Base-by-base conservation (phyloP, 495 filamentous ascomycete species). In the Penicillium verhagenii region DNA sequence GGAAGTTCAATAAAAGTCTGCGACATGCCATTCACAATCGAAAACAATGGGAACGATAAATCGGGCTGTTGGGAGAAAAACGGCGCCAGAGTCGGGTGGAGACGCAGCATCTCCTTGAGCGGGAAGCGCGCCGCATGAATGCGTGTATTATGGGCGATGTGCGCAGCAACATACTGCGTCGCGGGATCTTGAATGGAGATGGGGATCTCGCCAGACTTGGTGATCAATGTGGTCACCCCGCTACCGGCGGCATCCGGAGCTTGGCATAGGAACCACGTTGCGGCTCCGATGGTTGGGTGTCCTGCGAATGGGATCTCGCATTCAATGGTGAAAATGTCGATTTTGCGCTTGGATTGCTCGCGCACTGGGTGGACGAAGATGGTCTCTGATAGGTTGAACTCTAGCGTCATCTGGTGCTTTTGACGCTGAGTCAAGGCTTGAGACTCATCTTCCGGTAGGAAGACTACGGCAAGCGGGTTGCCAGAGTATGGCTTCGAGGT, bases 371-470 rank as follows among this genome's bases (percentile, higher is more conserved):
- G 82, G 13, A 94, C 70, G 70, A 93, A 96, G 48, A 92, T 86
- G 1, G 85, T 92, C 63, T 94, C 90, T 4, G 88, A 91, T 59
- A 91, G 78, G 58, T 93, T 93, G 85, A 94, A 94, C 70, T 96
- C 91, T 26, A 67, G 61, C 2, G 89, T 83, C 31, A 95, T 86
- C 39, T 59, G 68, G 69, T 74, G 73, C 38, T 76, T 77, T 52
- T 77, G 73, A 46, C 29, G 43, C 37, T 76, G 72, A 33, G 67
- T 68, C 29, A 77, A 46, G 21, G 64, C 40, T 4, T 49, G 39
- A 19, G 55, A 39, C 26, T 51, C 48, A 16, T 62, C 43, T 37
- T 65, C 59, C 24, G 74, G 70, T 33, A 74, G 64, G 57, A 75
- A 76, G 54, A 77, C 72, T 11, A 75, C 71, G 13, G 58, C 74